phyloP scores from a whole-genome alignment of 768 basidiomycete genomes.

The Lenzites betulinus region DNA sequence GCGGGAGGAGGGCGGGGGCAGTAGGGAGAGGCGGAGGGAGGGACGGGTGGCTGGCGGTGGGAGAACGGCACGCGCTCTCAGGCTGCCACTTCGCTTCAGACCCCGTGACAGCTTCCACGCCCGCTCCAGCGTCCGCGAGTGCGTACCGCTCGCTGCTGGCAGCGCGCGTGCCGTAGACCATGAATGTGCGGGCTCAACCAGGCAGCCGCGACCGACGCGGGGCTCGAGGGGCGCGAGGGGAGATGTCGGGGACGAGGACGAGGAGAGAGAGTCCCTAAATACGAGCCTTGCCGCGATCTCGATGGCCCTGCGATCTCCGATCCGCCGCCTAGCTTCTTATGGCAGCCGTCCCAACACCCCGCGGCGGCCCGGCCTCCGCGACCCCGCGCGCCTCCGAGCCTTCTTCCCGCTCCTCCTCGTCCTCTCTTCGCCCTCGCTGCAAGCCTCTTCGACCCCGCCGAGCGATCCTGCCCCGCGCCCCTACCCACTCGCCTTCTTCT shows the following conservation, averaged over 20 bases:
- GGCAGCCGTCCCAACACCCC: background rate
- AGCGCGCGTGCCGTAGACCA: too few species aligned
- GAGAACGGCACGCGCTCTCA: background rate
- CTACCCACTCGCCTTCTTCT: too few species aligned
- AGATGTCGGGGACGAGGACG: background rate
- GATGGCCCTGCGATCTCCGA: conserved; percentile 3
- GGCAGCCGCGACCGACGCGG: too few species aligned
- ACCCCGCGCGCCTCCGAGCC: too few species aligned
- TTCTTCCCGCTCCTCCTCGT: background rate
- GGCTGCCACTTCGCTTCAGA: background rate
- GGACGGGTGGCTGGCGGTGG: background rate
- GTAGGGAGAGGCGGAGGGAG: background rate
- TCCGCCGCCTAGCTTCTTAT: background rate
- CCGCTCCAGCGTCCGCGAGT: background rate
- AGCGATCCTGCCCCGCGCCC: too few species aligned
- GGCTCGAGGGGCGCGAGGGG: too few species aligned
- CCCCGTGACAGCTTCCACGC: conserved; percentile 1
- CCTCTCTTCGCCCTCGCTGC: background rate
- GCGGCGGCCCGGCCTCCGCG: conserved; percentile 8
- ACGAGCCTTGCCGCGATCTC: background rate
- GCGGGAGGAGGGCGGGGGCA: background rate
- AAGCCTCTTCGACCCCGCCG: too few species aligned
- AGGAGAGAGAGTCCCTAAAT: background rate
- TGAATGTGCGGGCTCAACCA: too few species aligned
- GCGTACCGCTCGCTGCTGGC: background rate